phyloP scores from a whole-genome alignment of 2,329 filamentous ascomycete genomes.

The Lecanicillium sp. region DNA sequence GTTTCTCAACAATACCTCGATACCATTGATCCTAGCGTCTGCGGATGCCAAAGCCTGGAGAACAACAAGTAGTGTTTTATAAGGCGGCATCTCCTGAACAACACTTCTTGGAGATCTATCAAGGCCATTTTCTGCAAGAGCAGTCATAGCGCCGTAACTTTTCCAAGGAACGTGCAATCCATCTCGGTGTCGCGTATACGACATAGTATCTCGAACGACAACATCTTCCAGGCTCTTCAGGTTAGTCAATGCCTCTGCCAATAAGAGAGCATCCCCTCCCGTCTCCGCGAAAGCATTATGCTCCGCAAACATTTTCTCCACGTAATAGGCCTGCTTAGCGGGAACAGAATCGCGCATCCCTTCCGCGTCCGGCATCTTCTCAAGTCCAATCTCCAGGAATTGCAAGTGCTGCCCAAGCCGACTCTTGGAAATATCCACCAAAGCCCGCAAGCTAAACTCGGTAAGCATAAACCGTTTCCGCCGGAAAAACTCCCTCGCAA shows the following conservation, averaged over 20 bases:
- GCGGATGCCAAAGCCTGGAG: conserved; percentile 34
- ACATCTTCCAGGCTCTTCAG: conserved; percentile 47
- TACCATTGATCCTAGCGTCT: conserved; percentile 24
- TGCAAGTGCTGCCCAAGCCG: conserved; percentile 30
- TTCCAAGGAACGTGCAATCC: conserved; percentile 33
- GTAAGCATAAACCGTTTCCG: conserved; percentile 59
- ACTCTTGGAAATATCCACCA: conserved; percentile 44
- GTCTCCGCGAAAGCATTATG: conserved; percentile 23
- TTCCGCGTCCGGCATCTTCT: conserved; percentile 12
- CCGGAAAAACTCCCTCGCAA: conserved; percentile 54
- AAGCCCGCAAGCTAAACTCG: conserved; percentile 43
- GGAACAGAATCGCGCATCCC: too few relatives aligned
- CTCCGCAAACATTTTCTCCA: too few relatives aligned
- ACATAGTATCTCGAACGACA: conserved; percentile 52
- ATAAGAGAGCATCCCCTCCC: conserved; percentile 42
- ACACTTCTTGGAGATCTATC: too few relatives aligned
- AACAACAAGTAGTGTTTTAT: conserved; percentile 26
- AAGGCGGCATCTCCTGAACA: background rate
- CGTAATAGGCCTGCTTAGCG: too few relatives aligned
- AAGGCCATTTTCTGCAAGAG: too few relatives aligned
- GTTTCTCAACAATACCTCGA: conserved; percentile 31
- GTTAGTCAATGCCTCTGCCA: conserved; percentile 46
- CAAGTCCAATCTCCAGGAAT: conserved; percentile 24
- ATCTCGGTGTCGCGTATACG: conserved; percentile 40
- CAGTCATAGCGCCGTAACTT: too few relatives aligned